A percentile compares a stretch with the other conserved stretches of the same genome.
Conservation (phyloP, 2,329 filamentous ascomycete species). For the Daldinia sp. region DNA sequence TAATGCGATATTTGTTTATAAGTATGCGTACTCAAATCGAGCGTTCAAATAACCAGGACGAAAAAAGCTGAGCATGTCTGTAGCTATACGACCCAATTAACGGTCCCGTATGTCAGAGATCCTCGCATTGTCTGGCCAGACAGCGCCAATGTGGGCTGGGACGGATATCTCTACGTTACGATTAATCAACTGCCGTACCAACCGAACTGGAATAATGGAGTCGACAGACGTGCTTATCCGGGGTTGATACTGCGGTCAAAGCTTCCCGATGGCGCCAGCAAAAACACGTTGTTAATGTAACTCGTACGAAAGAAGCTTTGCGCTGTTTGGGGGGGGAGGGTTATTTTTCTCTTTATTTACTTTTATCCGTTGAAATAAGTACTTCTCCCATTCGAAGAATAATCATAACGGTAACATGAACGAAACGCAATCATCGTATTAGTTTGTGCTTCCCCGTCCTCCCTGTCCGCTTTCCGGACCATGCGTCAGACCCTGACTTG, state of each 20-base stretch:
- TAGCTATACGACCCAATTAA: neutral
- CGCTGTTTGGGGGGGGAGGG: too few species aligned
- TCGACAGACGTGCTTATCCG: slow-evolving; percentile 52
- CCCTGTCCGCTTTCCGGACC: slow-evolving; percentile 55
- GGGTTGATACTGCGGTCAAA: slow-evolving; percentile 48
- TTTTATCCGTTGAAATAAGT: neutral
- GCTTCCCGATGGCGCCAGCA: neutral
- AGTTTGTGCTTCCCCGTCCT: slow-evolving; percentile 28
- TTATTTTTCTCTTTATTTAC: neutral
- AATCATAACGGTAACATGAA: neutral
- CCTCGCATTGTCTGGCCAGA: slow-evolving; percentile 56
- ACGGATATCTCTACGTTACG: slow-evolving; percentile 58
- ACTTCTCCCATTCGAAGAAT: neutral
- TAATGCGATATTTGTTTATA: slow-evolving; percentile 56
- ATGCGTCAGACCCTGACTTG: slow-evolving; percentile 53
- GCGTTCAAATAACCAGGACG: too few species aligned
- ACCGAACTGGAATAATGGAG: slow-evolving; percentile 56
- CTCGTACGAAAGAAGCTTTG: too few species aligned
- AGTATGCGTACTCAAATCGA: slow-evolving; percentile 35
- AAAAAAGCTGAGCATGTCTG: neutral
- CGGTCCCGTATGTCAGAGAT: slow-evolving; percentile 49
- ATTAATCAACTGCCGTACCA: slow-evolving; percentile 59
- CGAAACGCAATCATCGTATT: slow-evolving; percentile 50
- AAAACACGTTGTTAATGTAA: neutral
- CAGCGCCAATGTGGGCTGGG: slow-evolving; percentile 51